Percentiles rank a stretch among this genome's conserved stretches.
Evolutionary conservation across 306 rosid species (phyloP).

Genomic region (Vigna reflexopilosa): DNA sequence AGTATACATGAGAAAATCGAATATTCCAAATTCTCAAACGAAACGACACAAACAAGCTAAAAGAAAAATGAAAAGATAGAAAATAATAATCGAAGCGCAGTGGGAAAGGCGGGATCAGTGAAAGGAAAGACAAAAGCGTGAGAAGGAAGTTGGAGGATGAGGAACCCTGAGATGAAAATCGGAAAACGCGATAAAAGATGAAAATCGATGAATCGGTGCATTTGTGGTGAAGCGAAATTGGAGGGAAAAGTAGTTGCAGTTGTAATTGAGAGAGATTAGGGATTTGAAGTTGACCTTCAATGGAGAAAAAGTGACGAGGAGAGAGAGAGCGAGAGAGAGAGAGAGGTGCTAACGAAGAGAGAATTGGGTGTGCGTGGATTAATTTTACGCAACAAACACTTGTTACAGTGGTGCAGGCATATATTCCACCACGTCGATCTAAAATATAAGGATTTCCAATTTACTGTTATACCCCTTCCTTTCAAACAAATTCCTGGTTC

Average conservation of each 20-base stretch:
- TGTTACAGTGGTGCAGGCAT: constrained; percentile 8
- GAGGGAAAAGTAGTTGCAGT: constrained; percentile 27
- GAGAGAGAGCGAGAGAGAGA: neutral
- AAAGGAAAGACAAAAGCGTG: neutral
- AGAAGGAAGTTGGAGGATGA: constrained; percentile 28
- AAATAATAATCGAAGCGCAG: neutral
- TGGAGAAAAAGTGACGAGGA: constrained; percentile 21
- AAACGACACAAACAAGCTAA: neutral
- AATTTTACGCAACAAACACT: constrained; percentile 12
- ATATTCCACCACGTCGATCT: neutral
- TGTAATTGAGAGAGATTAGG: constrained; percentile 36
- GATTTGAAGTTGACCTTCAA: constrained; percentile 43
- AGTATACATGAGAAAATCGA: neutral
- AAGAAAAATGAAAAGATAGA: neutral
- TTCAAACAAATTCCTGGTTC: neutral
- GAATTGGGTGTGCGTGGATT: neutral
- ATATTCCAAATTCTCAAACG: neutral
- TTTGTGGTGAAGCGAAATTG: constrained; percentile 13
- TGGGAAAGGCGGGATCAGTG: constrained; percentile 33
- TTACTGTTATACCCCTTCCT: neutral
- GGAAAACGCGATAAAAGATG: constrained; percentile 18
- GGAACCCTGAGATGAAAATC: constrained; percentile 44
- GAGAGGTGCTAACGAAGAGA: neutral
- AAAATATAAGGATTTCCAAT: neutral
- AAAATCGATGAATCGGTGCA: constrained; percentile 25